Percentiles rank a stretch among this genome's conserved stretches.
These are phyloP conservation scores for Plasmodium chabaudi DNA, from an alignment of 169 alveolate species.

Conservation along the genomic window DNA sequence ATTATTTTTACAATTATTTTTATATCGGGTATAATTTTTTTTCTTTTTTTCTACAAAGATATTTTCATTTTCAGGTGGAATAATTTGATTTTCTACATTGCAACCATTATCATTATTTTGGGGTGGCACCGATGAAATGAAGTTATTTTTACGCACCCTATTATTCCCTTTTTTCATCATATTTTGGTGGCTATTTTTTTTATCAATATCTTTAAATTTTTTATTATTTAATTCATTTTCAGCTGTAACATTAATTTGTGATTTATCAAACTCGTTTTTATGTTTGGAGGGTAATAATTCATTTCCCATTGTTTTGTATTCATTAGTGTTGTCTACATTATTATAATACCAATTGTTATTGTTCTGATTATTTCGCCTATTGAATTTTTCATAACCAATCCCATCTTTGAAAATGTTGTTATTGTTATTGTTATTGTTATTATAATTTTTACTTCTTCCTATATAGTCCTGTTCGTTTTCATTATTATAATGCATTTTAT, in stretches of 20 bases:
- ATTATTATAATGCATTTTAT: slow-evolving; percentile 23
- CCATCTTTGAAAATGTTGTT: not conserved
- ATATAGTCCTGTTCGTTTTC: slow-evolving; percentile 4
- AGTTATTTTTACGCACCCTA: slow-evolving; percentile 15
- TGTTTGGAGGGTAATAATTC: not conserved
- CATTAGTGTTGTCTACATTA: not conserved
- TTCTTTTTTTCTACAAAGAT: slow-evolving; percentile 18
- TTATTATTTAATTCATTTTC: not conserved
- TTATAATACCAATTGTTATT: not conserved
- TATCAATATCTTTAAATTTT: slow-evolving; percentile 3
- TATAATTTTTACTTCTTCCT: slow-evolving; percentile 27
- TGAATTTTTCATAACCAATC: slow-evolving; percentile 7
- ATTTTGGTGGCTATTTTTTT: slow-evolving; percentile 38
- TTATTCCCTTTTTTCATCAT: slow-evolving; percentile 9
- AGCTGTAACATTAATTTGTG: not conserved
- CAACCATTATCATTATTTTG: slow-evolving; percentile 2
- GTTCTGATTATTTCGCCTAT: not conserved
- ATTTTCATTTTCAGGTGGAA: slow-evolving; percentile 11
- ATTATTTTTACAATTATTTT: slow-evolving; percentile 27
- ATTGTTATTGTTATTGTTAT: slow-evolving; percentile 17
- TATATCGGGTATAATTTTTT: slow-evolving; percentile 19
- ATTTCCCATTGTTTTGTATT: not conserved
- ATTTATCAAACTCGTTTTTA: slow-evolving; percentile 1
- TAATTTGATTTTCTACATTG: not conserved
- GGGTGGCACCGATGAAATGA: not conserved